Conservation (phyloP, 2,329 filamentous ascomycete species). For the Xylaria digitata region DNA sequence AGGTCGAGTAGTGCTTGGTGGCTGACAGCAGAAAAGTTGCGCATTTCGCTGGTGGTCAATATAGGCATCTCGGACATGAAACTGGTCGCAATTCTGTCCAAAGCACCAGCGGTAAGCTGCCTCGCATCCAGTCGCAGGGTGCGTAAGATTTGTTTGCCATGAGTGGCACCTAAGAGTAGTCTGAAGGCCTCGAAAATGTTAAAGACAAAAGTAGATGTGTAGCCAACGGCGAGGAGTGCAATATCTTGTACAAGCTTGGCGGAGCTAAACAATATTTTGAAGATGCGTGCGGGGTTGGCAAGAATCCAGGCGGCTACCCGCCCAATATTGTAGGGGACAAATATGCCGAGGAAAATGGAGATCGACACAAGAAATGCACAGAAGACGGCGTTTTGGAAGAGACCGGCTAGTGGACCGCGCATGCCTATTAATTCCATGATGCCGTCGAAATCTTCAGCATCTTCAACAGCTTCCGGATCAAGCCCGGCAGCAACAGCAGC, state of each 20-base stretch:
- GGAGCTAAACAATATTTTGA: constrained; percentile 76
- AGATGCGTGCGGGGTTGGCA: constrained; percentile 81
- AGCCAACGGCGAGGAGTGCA: constrained; percentile 72
- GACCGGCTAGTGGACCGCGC: constrained; percentile 88
- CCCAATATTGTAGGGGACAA: constrained; percentile 91
- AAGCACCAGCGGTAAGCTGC: constrained; percentile 41
- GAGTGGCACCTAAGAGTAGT: constrained; percentile 50
- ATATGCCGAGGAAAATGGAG: constrained; percentile 86
- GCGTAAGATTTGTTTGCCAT: constrained; percentile 44
- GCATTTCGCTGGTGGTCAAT: constrained; percentile 70
- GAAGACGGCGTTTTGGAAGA: constrained; percentile 96
- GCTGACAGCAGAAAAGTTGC: constrained; percentile 80
- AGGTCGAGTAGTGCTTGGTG: constrained; percentile 74
- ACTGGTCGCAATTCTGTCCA: constrained; percentile 61
- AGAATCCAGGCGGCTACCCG: constrained; percentile 83
- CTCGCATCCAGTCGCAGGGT: constrained; percentile 42
- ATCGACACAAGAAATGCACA: constrained; percentile 89
- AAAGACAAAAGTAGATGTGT: constrained; percentile 58
- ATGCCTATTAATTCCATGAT: constrained; percentile 96
- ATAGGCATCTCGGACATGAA: constrained; percentile 63
- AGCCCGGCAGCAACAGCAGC: constrained; percentile 75
- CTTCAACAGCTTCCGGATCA: constrained; percentile 80
- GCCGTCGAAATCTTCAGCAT: constrained; percentile 94
- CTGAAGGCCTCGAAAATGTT: constrained; percentile 55
- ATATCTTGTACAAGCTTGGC: constrained; percentile 85